These are phyloP conservation scores for Eucalyptus globulus DNA, from an alignment of 345 rosid species.

Conservation along the genomic window DNA sequence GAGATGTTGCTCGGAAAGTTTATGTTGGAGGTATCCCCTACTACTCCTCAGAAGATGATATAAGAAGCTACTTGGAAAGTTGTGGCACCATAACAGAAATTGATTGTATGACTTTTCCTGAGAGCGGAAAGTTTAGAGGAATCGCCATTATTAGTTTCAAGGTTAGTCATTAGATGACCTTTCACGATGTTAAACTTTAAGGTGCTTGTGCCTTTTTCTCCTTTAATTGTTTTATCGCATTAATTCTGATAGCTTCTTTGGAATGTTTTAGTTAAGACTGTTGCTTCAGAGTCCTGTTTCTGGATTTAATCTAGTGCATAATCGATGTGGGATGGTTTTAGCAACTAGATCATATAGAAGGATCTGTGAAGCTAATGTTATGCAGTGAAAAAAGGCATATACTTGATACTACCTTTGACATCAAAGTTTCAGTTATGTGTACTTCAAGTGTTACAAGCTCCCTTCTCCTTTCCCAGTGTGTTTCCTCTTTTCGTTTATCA, in stretches of 20 bases:
- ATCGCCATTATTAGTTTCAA: conserved; percentile 70
- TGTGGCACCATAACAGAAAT: conserved; percentile 70
- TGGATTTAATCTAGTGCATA: background rate
- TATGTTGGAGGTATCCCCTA: conserved; percentile 95
- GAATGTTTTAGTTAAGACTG: background rate
- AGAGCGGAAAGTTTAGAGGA: conserved; percentile 82
- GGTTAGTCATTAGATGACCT: conserved; percentile 19
- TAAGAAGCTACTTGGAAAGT: conserved; percentile 68
- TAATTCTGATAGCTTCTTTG: background rate
- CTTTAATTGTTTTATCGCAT: background rate
- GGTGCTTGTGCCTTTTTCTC: background rate
- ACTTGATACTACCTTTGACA: background rate
- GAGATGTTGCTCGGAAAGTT: conserved; percentile 37
- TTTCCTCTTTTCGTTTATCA: background rate
- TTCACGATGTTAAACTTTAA: background rate
- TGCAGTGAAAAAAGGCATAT: background rate
- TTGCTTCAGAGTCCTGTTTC: background rate
- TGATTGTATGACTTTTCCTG: conserved; percentile 83
- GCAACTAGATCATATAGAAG: background rate
- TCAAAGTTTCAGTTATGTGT: background rate
- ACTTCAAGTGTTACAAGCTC: background rate
- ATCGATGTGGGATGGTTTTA: background rate
- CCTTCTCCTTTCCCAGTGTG: background rate
- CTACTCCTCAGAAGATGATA: conserved; percentile 74
- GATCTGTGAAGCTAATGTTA: background rate